Evolutionary conservation across 2,329 filamentous ascomycete species (phyloP).

Genomic region (Diaporthe sp.): DNA sequence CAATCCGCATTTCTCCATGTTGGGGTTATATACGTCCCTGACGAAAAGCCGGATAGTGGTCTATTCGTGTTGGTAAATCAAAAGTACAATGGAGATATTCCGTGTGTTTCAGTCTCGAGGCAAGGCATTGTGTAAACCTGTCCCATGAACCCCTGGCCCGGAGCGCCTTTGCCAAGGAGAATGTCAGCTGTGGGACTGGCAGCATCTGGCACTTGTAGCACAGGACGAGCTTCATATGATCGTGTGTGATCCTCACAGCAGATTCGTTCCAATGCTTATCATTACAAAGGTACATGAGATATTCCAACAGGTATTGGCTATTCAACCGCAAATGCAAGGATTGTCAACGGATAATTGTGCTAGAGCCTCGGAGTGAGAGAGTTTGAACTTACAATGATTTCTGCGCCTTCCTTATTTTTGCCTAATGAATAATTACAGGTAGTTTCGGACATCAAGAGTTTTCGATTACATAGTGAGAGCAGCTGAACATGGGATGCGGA

Average conservation of each 20-base stretch:
- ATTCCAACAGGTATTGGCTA: not conserved
- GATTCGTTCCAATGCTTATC: not conserved
- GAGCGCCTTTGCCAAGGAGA: not conserved
- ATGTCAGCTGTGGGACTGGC: not conserved
- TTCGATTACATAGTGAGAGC: not conserved
- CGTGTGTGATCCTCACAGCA: not conserved
- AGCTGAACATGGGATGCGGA: not conserved
- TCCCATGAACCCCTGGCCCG: not conserved
- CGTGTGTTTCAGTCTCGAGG: not conserved
- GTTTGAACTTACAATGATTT: not conserved
- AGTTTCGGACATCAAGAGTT: not conserved
- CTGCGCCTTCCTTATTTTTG: not conserved
- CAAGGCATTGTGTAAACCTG: not conserved
- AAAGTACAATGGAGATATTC: not conserved
- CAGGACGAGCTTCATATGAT: not conserved
- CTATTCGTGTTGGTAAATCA: not conserved
- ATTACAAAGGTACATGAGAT: not conserved
- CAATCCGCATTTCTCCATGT: not conserved
- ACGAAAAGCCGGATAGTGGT: not conserved
- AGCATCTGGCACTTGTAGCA: not conserved
- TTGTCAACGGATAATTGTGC: not conserved
- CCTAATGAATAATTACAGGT: not conserved
- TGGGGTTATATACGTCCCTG: not conserved
- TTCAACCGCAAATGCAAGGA: not conserved
- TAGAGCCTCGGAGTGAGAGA: not conserved